Evolutionary conservation across 2,329 filamentous ascomycete species (phyloP).

Genomic region (Monosporascus sp.): DNA sequence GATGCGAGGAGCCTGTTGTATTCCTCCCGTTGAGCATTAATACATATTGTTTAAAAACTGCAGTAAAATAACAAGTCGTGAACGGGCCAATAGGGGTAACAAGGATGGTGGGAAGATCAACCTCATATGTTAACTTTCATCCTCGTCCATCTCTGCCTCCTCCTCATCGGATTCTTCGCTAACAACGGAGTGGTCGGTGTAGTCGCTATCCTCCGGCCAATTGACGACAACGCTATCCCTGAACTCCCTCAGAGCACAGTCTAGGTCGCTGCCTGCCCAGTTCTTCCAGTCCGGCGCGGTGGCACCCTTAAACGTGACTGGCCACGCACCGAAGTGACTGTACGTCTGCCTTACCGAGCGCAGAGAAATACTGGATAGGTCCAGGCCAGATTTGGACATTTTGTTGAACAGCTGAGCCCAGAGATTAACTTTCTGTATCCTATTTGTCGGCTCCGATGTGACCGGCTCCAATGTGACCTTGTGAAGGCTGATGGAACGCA

Average conservation of each 20-base stretch:
- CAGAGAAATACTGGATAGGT: conserved; percentile 29
- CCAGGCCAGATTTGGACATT: conserved; percentile 28
- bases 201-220: background rate
- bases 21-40: too few species aligned
- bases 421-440: conserved; percentile 22
- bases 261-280: conserved; percentile 31
- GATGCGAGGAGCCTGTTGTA: too few species aligned
- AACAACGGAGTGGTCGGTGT: too few species aligned
- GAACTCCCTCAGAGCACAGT: conserved; percentile 28
- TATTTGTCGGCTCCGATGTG: background rate
- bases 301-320: conserved; percentile 3
- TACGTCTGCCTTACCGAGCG: conserved; percentile 21
- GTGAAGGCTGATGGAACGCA: conserved; percentile 42
- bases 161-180: too few species aligned
- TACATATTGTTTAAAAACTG: too few species aligned
- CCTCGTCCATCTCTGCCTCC: too few species aligned
- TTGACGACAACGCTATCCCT: conserved; percentile 9
- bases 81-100: too few species aligned
- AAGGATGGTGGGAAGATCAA: too few species aligned
- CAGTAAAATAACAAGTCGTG: too few species aligned
- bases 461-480: conserved; percentile 33
- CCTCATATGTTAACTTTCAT: too few species aligned
- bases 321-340: background rate
- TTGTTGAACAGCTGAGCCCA: conserved; percentile 36
- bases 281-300: background rate